Percentiles rank a stretch among this genome's conserved stretches.
phyloP scores from a whole-genome alignment of 2,329 filamentous ascomycete genomes.

The Mariannaea elegans region DNA sequence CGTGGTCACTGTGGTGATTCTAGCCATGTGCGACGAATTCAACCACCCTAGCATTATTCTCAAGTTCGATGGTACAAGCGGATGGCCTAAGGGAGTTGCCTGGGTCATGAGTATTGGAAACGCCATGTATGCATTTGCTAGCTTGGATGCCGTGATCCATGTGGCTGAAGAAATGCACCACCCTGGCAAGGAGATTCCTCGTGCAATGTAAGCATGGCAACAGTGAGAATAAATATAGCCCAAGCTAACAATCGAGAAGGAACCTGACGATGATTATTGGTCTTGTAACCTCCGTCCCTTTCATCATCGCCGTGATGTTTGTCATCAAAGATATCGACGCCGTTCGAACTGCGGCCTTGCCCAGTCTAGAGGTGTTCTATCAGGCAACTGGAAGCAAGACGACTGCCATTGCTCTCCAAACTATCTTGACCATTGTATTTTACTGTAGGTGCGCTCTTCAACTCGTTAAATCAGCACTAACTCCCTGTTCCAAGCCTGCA shows the following conservation, averaged over 20 bases:
- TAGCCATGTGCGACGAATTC: constrained; percentile 23
- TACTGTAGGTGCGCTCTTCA: too few relatives aligned
- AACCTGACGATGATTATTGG: constrained; percentile 35
- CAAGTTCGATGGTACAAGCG: constrained; percentile 16
- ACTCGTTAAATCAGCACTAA: background rate
- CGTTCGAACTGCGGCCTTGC: constrained; percentile 31
- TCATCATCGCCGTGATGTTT: constrained; percentile 38
- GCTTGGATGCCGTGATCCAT: constrained; percentile 27
- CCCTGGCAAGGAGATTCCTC: constrained; percentile 22
- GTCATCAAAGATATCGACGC: constrained; percentile 40
- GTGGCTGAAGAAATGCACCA: constrained; percentile 28
- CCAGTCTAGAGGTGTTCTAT: constrained; percentile 31
- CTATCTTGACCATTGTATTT: background rate
- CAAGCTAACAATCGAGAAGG: too few relatives aligned
- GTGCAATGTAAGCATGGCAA: constrained; percentile 5
- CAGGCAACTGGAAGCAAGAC: constrained; percentile 26
- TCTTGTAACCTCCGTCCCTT: constrained; percentile 40
- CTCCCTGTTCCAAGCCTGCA: constrained; percentile 20
- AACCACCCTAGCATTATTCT: constrained; percentile 19
- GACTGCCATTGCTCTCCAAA: background rate
- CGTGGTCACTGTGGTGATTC: constrained; percentile 10
- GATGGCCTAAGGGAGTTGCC: constrained; percentile 25
- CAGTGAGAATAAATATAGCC: too few relatives aligned
- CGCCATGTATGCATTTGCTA: constrained; percentile 30
- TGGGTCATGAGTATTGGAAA: constrained; percentile 30